Conservation (phyloP, 2,329 filamentous ascomycete genomes). For the Verticillium nubilum region DNA sequence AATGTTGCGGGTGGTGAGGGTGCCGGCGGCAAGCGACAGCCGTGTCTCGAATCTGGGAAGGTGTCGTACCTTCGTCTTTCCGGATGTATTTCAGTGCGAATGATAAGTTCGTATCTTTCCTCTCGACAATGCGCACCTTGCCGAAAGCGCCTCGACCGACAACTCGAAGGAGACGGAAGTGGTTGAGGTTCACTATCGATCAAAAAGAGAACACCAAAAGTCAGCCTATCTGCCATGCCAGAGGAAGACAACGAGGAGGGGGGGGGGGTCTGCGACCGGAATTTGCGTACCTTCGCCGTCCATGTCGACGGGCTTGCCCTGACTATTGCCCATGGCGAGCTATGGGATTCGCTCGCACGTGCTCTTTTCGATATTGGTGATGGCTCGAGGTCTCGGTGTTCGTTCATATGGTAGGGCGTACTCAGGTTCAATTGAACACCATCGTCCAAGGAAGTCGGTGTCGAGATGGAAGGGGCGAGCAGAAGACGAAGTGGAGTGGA, state of each 20-base stretch:
- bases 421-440: neutral
- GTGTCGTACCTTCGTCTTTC: conserved; percentile 83
- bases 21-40: neutral
- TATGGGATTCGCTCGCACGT: neutral
- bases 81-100: conserved; percentile 98
- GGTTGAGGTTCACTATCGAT: conserved; percentile 81
- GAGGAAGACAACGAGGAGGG: neutral
- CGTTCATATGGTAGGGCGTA: neutral
- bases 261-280: conserved; percentile 1
- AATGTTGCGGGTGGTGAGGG: neutral
- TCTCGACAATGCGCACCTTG: conserved; percentile 97
- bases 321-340: conserved; percentile 78
- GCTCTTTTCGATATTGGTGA: neutral
- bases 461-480: conserved; percentile 1
- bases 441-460: neutral
- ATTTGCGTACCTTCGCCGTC: conserved; percentile 77
- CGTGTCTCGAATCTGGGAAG: neutral
- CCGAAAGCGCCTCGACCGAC: conserved; percentile 98
- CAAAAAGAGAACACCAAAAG: conserved; percentile 12
- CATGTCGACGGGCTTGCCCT: conserved; percentile 88
- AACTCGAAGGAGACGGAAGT: conserved; percentile 90
- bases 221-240: neutral
- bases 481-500: neutral
- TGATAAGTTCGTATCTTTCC: conserved; percentile 88
- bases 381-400: neutral